Conservation (phyloP, 208 protist genomes). For the Leishmania turanica region DNA sequence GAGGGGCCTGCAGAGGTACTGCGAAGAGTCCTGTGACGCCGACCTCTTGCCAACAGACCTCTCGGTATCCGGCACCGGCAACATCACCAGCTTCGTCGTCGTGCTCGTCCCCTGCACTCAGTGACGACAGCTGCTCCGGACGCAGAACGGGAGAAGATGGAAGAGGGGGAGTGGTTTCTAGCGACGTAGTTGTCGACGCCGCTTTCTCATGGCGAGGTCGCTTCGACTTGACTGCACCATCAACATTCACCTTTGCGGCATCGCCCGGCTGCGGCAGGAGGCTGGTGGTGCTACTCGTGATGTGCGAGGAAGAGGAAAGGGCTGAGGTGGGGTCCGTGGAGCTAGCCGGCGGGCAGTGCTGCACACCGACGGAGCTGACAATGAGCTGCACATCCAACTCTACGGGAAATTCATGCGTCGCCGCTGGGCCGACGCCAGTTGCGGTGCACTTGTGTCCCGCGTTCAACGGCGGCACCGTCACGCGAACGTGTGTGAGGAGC, state of each 20-base stretch:
- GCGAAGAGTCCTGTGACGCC: constrained; percentile 66
- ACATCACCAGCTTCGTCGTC: constrained; percentile 23
- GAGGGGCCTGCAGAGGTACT: constrained; percentile 46
- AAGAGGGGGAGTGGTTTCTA: neutral
- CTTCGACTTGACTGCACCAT: neutral
- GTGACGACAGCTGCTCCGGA: neutral
- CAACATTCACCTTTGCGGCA: neutral
- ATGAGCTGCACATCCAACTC: constrained; percentile 59
- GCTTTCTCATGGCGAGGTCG: constrained; percentile 28
- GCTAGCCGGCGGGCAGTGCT: constrained; percentile 32
- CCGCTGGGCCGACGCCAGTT: neutral
- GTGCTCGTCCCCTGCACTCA: constrained; percentile 24
- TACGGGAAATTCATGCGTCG: neutral
- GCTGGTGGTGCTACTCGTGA: neutral
- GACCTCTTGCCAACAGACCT: constrained; percentile 68
- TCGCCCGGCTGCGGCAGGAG: neutral
- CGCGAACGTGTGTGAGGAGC: constrained; percentile 65
- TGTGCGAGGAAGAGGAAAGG: neutral
- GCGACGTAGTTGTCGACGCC: neutral
- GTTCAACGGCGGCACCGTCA: constrained; percentile 9
- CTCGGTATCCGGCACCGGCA: neutral
- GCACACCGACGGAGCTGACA: constrained; percentile 72
- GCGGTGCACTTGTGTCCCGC: neutral
- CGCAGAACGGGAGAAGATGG: neutral
- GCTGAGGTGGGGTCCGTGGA: neutral